These are phyloP conservation scores for Adansonia gregorii DNA, from an alignment of 441 rosid species.

Conservation along the genomic window DNA sequence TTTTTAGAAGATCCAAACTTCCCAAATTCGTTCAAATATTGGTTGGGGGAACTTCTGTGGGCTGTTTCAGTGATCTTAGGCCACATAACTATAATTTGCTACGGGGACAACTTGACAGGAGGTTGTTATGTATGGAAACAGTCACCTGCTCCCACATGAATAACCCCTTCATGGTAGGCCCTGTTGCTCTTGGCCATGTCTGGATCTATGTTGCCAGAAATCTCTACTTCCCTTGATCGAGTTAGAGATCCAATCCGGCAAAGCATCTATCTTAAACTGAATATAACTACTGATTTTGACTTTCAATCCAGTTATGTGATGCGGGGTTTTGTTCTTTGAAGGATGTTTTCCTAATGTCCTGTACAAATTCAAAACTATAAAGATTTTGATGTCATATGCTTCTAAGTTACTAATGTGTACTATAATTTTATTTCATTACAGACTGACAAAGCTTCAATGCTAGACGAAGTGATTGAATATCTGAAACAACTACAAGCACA, in stretches of 20 bases:
- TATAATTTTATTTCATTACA: conserved; percentile 27
- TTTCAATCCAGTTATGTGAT: no score
- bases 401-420: no score
- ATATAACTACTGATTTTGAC: no score
- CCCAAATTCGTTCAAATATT: conserved; percentile 23
- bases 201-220: neutral
- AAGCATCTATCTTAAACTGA: no score
- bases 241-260: no score
- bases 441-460: conserved; percentile 98
- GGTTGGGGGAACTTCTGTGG: conserved; percentile 18
- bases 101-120: conserved; percentile 38
- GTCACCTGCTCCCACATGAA: conserved; percentile 31
- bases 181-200: conserved; percentile 11
- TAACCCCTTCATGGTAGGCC: conserved; percentile 31
- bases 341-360: no score
- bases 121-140: conserved; percentile 39
- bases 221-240: no score
- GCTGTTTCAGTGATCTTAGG: conserved; percentile 32
- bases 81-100: conserved; percentile 35
- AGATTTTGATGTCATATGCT: no score
- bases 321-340: no score
- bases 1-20: neutral
- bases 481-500: conserved; percentile 91
- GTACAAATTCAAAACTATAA: no score
- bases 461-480: conserved; percentile 97